Conservation (phyloP, 2,329 filamentous ascomycete genomes). For the Sclerotinia nivalis region DNA sequence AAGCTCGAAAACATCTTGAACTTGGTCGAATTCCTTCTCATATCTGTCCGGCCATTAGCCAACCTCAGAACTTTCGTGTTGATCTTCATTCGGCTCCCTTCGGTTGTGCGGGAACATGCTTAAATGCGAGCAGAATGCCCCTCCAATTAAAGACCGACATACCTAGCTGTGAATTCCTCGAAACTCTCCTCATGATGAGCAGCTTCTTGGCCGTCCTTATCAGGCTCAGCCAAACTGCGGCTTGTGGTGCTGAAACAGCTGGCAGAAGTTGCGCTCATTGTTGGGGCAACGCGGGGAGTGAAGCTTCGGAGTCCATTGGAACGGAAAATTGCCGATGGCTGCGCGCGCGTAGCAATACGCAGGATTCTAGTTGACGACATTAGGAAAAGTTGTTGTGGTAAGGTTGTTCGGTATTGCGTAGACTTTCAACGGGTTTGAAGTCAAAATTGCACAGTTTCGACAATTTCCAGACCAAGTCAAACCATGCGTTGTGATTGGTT, state of each 20-base stretch:
- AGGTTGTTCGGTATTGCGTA: slow-evolving; percentile 22
- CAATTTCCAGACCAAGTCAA: slow-evolving; percentile 13
- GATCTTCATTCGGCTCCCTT: slow-evolving; percentile 29
- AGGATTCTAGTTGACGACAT: slow-evolving; percentile 70
- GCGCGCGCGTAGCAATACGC: slow-evolving; percentile 69
- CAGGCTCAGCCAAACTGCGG: slow-evolving; percentile 45
- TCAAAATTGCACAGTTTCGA: slow-evolving; percentile 22
- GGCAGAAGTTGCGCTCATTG: slow-evolving; percentile 50
- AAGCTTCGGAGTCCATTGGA: slow-evolving; percentile 60
- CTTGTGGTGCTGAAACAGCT: slow-evolving; percentile 63
- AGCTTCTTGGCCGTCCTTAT: slow-evolving; percentile 56
- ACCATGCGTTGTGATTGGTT: slow-evolving; percentile 15
- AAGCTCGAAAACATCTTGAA: slow-evolving; percentile 99
- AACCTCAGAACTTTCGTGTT: slow-evolving; percentile 45
- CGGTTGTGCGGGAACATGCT: slow-evolving; percentile 32
- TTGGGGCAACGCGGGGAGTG: slow-evolving; percentile 54
- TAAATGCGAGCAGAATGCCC: slow-evolving; percentile 27
- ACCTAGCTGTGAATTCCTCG: slow-evolving; percentile 98
- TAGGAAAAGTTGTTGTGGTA: slow-evolving; percentile 41
- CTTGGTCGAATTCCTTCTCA: slow-evolving; percentile 97
- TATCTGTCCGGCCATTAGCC: slow-evolving; percentile 63
- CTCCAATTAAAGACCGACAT: slow-evolving; percentile 44
- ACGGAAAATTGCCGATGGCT: slow-evolving; percentile 60
- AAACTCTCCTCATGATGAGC: slow-evolving; percentile 91
- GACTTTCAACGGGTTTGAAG: slow-evolving; percentile 26